Conservation (phyloP, 202 grass and related monocot genomes). For the Panicum hallii region DNA sequence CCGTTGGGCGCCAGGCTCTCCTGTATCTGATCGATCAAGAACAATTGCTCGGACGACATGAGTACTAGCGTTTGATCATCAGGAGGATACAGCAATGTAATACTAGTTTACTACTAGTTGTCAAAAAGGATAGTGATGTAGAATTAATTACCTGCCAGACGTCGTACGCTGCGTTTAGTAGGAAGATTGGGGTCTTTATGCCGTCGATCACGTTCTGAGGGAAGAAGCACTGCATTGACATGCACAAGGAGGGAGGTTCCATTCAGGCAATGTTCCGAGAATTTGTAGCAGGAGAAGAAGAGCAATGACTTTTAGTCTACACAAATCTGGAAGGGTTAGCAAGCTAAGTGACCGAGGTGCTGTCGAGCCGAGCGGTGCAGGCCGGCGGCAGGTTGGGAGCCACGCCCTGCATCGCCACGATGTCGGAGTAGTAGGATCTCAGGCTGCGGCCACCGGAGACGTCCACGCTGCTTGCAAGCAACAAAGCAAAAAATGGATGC, state of each 20-base stretch:
- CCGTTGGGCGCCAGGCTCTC: slow-evolving; percentile 63
- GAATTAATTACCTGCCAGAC: slow-evolving; percentile 69
- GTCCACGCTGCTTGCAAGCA: slow-evolving; percentile 20
- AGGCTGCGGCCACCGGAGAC: slow-evolving; percentile 61
- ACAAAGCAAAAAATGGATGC: too few species aligned
- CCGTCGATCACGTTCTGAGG: slow-evolving; percentile 62
- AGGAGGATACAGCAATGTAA: not conserved
- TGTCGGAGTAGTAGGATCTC: slow-evolving; percentile 61
- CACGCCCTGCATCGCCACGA: slow-evolving; percentile 70
- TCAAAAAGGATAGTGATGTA: not conserved
- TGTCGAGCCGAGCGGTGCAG: slow-evolving; percentile 67
- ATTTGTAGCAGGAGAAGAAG: not conserved
- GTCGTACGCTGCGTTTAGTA: slow-evolving; percentile 89
- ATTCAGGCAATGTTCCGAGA: not conserved
- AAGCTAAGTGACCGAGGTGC: slow-evolving; percentile 55
- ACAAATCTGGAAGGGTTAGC: not conserved
- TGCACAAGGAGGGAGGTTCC: not conserved
- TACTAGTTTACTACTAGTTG: not conserved
- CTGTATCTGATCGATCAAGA: slow-evolving; percentile 51
- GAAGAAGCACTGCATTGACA: slow-evolving; percentile 76
- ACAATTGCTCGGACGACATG: not conserved
- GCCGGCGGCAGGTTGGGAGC: slow-evolving; percentile 57
- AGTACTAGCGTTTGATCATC: not conserved
- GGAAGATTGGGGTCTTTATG: slow-evolving; percentile 76
- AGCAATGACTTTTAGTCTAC: not conserved